Conservation (phyloP, 139 green algal species). For the Mesotaenium endlicherianum region DNA sequence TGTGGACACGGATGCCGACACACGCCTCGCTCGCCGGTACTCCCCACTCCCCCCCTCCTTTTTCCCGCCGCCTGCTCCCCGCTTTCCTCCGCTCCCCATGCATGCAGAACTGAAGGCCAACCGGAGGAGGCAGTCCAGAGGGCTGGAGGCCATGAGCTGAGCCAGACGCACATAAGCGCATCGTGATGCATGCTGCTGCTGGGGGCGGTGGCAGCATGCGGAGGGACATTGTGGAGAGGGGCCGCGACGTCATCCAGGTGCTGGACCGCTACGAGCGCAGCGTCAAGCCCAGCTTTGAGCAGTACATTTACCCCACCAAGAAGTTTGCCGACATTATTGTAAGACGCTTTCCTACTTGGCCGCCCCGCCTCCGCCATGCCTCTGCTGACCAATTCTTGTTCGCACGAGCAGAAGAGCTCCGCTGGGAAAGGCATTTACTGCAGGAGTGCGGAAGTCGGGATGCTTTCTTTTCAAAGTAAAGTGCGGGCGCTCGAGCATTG, state of each 20-base stretch:
- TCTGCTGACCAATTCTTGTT: neutral
- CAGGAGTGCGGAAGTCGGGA: neutral
- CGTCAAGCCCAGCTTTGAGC: constrained; percentile 86
- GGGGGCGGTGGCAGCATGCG: constrained; percentile 28
- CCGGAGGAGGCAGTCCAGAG: no score
- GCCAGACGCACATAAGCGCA: no score
- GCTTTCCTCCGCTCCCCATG: neutral
- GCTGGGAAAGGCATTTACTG: neutral
- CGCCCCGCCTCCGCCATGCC: neutral
- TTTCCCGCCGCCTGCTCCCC: neutral
- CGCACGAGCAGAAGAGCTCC: neutral
- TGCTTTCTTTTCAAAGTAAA: neutral
- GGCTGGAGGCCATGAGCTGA: no score
- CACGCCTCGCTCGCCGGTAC: constrained; percentile 76
- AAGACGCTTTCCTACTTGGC: neutral
- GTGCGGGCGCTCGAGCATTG: neutral
- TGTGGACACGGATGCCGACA: constrained; percentile 80
- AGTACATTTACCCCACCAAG: constrained; percentile 77
- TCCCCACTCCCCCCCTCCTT: neutral
- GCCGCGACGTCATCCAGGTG: constrained; percentile 20
- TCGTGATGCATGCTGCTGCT: no score
- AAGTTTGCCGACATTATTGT: constrained; percentile 87
- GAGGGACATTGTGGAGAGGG: constrained; percentile 31
- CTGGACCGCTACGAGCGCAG: constrained; percentile 19
- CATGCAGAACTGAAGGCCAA: neutral